Base-by-base conservation (phyloP, 1,139 yeast species). In the Kodamaea anthophila region DNA sequence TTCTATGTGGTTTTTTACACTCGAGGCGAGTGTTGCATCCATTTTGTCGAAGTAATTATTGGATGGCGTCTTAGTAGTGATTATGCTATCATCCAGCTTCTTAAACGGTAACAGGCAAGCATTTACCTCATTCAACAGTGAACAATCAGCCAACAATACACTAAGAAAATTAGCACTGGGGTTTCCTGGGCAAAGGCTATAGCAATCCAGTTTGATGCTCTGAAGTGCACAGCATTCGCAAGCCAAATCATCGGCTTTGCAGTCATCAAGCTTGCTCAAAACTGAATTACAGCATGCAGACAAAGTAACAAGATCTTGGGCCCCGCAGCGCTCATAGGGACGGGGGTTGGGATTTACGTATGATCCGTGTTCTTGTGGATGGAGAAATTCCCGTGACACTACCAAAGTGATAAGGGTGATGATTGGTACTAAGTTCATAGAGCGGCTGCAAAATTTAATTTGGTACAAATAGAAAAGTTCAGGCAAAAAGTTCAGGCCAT, bases 171-270 rank as follows among this genome's bases (percentile, higher is more conserved):
- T 65, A 15, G 70, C 66, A 15, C 68, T 58, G 2, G 69, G 70
- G 32, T 67, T 63, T 22, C 67, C 68, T 13, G 72, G 72, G 42
- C 76, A 70, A 33, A 70, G 48, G 12, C 60, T 63, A 42, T 63
- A 68, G 43, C 77, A 70, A 21, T 58, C 59, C 28, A 51, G 54
- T 21, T 60, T 54, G 49, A 70, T 58, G 33, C 64, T 60, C 43
- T 70, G 76, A 23, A 71, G 50, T 7, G 76, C 75, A 49, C 76
- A 70, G 41, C 77, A 70, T 38, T 70, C 75, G 46, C 77, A 71
- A 2, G 74, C 74, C 39, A 67, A 51, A 46, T 70, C 77, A 40
- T 66, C 68, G 3, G 74, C 65, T 41, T 65, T 64, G 38, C 77
- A 71, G 31, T 57, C 64, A 39, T 68, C 73, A 28, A 70, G 52